phyloP scores from a whole-genome alignment of 73 alveolate species.

The Tetrahymena malaccensis region DNA sequence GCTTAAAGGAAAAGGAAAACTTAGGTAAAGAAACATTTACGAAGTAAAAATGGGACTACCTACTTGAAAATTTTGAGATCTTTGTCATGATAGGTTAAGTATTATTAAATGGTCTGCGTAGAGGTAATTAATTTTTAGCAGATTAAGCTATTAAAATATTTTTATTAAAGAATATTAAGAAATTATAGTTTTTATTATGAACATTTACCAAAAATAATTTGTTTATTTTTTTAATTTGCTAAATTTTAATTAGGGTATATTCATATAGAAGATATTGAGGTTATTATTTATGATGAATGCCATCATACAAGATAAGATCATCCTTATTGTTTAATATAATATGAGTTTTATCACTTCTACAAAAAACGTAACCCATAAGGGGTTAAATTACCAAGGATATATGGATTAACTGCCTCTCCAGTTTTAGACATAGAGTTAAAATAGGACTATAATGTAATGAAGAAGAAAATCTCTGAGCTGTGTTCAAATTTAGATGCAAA shows the following conservation, averaged over 20 bases:
- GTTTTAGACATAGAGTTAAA: constrained; percentile 7
- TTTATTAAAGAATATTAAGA: background rate
- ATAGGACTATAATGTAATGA: background rate
- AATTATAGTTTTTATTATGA: too few relatives aligned
- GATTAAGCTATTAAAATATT: background rate
- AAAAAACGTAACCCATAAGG: background rate
- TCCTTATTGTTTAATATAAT: constrained; percentile 10
- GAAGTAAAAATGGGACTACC: constrained; percentile 13
- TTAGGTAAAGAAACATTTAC: constrained; percentile 3
- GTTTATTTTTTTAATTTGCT: too few relatives aligned
- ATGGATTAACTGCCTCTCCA: constrained; percentile 38
- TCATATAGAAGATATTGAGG: background rate
- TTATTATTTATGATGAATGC: constrained; percentile 37
- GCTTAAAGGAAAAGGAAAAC: background rate
- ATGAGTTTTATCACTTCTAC: constrained; percentile 8
- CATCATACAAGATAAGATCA: constrained; percentile 24
- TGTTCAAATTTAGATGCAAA: background rate
- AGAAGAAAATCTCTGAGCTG: background rate
- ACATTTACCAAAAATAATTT: too few relatives aligned
- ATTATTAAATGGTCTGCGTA: constrained; percentile 25
- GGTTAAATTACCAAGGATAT: background rate
- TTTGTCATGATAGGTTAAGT: constrained; percentile 36
- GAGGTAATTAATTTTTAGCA: background rate
- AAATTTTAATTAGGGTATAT: background rate
- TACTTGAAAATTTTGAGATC: background rate